Evolutionary conservation across 164 flowering plant species (phyloP), one percentile per base, ranked within the genome.

Genomic region (Chimonanthus salicifolius): DNA sequence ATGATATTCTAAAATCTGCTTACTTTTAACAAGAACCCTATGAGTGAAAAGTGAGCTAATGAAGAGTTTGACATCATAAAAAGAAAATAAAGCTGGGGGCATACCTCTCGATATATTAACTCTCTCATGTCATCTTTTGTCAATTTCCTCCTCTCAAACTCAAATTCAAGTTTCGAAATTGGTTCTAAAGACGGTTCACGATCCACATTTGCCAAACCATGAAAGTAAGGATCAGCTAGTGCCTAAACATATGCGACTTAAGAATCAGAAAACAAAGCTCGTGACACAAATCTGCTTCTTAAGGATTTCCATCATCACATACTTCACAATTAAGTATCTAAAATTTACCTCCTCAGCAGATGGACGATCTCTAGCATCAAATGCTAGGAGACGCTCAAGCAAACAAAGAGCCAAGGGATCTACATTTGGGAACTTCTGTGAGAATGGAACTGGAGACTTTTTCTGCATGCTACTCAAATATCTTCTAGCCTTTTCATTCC

Each of bases 1-100:
- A 84, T 95, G 99, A 83, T 95, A 95, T 94, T 95, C 97, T 82
- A 95, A 83, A 74, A 92, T 92, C 99, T 92, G 97, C 84, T 82
- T 74, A 76, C 78, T 80, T 84, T 74, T 43, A 67, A 47, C 68
- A 80, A 62, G 71, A 47, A 66, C 63, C 71, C 67, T 49, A 74
- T 72, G 74, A 79, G 73, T 70, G 80, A 67, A 62, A 6, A 65
- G 65, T 73, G 62, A 44, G 68, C 16, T 66, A 44, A 15, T 16
- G 9, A 44, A 66, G 15, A 66, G 3, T 48, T 44, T 44, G 47
- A 66, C 11, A 16, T 15, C 9, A 44, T 45, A 9, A 11, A 10
- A 10, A 13, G 46, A 4, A 44, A 54, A 54, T 54, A 54, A 54
- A 54, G 4, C n/a, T 54, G n/a, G 7, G 44, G 20, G 47, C 77